A percentile compares a stretch with the other conserved stretches of the same genome.
Evolutionary conservation across 768 basidiomycete genomes (phyloP).

Genomic region (Suillus sp.): DNA sequence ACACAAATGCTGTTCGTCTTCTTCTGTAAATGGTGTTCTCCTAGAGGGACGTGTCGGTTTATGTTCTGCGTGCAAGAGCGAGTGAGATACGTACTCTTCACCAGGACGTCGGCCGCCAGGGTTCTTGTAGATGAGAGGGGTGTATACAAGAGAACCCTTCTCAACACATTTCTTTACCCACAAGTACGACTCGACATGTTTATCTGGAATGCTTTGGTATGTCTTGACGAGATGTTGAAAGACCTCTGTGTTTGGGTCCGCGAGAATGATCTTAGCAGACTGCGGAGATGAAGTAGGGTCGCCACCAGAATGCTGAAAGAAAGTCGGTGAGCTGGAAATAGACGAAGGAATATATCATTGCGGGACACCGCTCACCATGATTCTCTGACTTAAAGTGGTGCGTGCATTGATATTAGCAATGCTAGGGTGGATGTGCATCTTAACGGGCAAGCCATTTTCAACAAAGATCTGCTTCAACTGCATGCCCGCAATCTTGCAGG

Average conservation of each 20-base stretch:
- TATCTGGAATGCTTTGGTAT: constrained; percentile 68
- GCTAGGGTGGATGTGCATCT: constrained; percentile 80
- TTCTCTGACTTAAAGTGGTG: constrained; percentile 63
- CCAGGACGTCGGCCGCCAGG: constrained; percentile 80
- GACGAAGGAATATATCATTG: constrained; percentile 14
- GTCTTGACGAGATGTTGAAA: constrained; percentile 74
- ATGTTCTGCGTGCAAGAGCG: constrained; percentile 2
- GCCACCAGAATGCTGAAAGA: constrained; percentile 73
- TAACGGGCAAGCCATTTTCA: constrained; percentile 62
- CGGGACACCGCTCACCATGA: constrained; percentile 51
- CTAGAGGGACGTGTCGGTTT: constrained; percentile 37
- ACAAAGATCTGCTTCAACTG: constrained; percentile 76
- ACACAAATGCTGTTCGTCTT: constrained; percentile 75
- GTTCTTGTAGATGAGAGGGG: constrained; percentile 81
- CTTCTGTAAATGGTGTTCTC: constrained; percentile 75
- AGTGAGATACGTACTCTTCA: constrained; percentile 62
- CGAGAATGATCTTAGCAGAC: constrained; percentile 73
- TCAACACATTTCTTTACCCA: constrained; percentile 88
- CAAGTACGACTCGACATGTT: constrained; percentile 77
- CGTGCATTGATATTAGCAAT: constrained; percentile 79
- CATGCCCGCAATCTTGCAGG: constrained; percentile 80
- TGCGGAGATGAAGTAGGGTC: constrained; percentile 72
- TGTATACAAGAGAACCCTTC: constrained; percentile 62
- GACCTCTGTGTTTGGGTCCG: constrained; percentile 77
- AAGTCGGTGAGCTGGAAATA: background rate